Evolutionary conservation across 192 early-diverging fungal species (phyloP).

Genomic region (Coemansia sp.): DNA sequence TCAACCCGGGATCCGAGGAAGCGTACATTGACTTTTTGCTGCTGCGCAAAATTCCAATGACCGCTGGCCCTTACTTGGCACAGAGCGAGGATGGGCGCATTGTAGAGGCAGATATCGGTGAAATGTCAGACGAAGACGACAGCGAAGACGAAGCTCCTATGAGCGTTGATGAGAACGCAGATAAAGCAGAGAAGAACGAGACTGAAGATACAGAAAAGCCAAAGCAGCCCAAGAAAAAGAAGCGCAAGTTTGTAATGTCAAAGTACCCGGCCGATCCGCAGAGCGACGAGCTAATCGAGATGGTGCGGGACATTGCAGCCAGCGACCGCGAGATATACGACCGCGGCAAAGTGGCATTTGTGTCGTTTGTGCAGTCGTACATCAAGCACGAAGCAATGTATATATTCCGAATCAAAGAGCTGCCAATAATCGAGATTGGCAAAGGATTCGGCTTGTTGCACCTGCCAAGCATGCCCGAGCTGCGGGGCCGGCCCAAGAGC

Average conservation of each 20-base stretch:
- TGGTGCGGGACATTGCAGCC: conserved; percentile 57
- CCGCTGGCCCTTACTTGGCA: conserved; percentile 50
- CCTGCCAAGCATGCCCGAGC: conserved; percentile 93
- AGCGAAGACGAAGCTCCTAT: conserved; percentile 2
- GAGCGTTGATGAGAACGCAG: conserved; percentile 14
- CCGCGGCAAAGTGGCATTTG: conserved; percentile 78
- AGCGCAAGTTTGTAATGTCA: conserved; percentile 38
- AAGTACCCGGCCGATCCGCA: conserved; percentile 48
- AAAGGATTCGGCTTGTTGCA: conserved; percentile 77
- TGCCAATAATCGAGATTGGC: conserved; percentile 77
- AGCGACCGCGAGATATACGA: conserved; percentile 80
- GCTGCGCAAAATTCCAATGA: conserved; percentile 86
- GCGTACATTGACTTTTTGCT: conserved; percentile 84
- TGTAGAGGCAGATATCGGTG: conserved; percentile 6
- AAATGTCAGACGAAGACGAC: conserved; percentile 11
- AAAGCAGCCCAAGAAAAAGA: conserved; percentile 3
- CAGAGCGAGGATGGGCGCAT: conserved; percentile 31
- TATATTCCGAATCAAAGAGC: conserved; percentile 85
- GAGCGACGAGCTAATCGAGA: conserved; percentile 54
- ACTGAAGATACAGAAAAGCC: conserved; percentile 10
- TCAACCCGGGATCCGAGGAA: conserved; percentile 80
- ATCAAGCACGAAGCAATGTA: conserved; percentile 89
- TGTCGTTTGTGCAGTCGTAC: conserved; percentile 87
- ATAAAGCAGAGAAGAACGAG: background rate
- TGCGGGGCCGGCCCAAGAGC: conserved; percentile 48